Evolutionary conservation across 148 eudicot species (phyloP), one percentile per base, ranked within the genome.

Genomic region (Euryodendron excelsum): DNA sequence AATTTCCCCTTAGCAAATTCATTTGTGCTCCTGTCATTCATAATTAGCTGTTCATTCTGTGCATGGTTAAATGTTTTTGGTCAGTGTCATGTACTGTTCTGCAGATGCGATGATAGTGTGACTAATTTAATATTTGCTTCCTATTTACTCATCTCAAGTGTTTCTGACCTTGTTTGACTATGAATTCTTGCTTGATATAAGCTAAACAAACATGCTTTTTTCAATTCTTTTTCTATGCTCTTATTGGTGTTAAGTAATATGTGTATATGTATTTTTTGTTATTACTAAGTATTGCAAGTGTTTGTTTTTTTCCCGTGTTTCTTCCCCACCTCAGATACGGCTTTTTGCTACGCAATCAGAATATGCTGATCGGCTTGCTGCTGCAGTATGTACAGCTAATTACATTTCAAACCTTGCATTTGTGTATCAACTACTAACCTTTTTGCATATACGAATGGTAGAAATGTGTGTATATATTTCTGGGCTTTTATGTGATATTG

Each of bases 301-400:
- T 33, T 66, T 34, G 5, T 13, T 36, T 45, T 69, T 72, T 70
- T 86, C 68, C 27, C 83, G 33, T 72, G 58, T 52, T 52, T 66
- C 21, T 67, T 28, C 39, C 31, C 69, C 47, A 71, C 68, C 7
- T 25, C 87, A 94, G 98, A 85, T 94, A 88, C 89, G 96, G 78
- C 96, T 94, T 71, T 93, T 91, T 73, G 78, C 89, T 79, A 88
- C 98, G 45, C 97, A 94, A 73, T 90, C 98, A 37, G 81, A 90
- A 80, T 92, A 91, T 81, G 93, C 97, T 56, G 98, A 94, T 65
- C 96, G 94, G 58, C 88, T 94, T 80, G 92, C 97, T 86, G 86
- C 91, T 53, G 94, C 96, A 27, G 98, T 94, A 86, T 23, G 96
- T 89, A 50, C 52, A 30, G 64, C 74, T 60, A 65, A 27, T 76